Evolutionary conservation across 805 yeast genomes (phyloP).

Genomic region (Lipomyces spencermartinsiae): DNA sequence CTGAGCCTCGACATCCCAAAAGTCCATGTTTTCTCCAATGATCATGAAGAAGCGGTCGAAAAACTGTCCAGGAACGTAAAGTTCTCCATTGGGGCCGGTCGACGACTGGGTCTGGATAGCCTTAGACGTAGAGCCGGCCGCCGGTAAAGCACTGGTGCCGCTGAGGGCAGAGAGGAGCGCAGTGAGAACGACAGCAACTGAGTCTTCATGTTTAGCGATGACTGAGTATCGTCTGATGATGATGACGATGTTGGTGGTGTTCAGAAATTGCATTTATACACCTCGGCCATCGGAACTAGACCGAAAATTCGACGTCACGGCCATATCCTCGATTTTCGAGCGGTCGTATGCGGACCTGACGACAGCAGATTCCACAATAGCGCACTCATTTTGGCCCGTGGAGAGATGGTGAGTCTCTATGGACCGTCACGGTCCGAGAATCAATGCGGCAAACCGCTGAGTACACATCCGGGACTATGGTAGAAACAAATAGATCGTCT

Average conservation of each 20-base stretch:
- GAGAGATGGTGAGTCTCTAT: background rate
- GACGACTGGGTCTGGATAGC: constrained; percentile 44
- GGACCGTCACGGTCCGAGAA: background rate
- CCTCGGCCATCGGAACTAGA: background rate
- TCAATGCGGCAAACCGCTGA: background rate
- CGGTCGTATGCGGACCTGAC: no score
- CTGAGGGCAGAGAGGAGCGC: constrained; percentile 15
- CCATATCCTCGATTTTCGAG: no score
- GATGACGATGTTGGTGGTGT: background rate
- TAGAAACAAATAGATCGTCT: background rate
- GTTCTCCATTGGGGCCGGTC: constrained; percentile 43
- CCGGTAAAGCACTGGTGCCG: constrained; percentile 39
- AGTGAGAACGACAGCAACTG: constrained; percentile 4
- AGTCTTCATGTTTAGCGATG: background rate
- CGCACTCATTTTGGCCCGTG: background rate
- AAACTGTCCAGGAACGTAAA: constrained; percentile 51
- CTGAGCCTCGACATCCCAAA: constrained; percentile 55
- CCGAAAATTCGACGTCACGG: no score
- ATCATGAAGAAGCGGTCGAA: constrained; percentile 53
- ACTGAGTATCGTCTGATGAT: background rate
- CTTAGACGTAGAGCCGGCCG: constrained; percentile 43
- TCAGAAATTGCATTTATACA: background rate
- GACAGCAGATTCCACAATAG: background rate
- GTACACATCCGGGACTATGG: no score
- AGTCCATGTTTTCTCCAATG: constrained; percentile 58